phyloP scores from a whole-genome alignment of 495 filamentous ascomycete genomes.

The Penicillium salamii region DNA sequence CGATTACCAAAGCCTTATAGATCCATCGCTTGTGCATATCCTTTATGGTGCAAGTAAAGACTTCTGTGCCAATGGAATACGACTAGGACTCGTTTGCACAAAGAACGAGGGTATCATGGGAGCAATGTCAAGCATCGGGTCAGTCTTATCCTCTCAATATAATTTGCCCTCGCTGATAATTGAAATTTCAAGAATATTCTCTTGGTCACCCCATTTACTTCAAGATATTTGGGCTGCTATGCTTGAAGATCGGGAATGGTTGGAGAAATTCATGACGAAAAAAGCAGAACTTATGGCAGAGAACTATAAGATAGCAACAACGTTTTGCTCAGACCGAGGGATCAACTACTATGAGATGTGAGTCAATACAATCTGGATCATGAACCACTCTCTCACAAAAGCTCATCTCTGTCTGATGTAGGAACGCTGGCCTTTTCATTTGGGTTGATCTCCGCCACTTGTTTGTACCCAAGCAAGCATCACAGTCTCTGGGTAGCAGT shows the following conservation, averaged over 20 bases:
- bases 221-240: constrained; percentile 37
- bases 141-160: neutral
- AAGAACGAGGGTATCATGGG: constrained; percentile 32
- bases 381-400: neutral
- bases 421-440: constrained; percentile 48
- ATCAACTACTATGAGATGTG: too few relatives aligned
- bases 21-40: constrained; percentile 38
- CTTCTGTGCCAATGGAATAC: constrained; percentile 43
- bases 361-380: too few relatives aligned
- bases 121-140: constrained; percentile 28
- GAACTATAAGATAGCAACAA: too few relatives aligned
- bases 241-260: constrained; percentile 31
- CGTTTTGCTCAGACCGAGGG: too few relatives aligned
- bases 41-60: constrained; percentile 50
- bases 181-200: constrained; percentile 23
- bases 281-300: neutral
- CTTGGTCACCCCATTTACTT: constrained; percentile 33
- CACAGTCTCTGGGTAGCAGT: neutral
- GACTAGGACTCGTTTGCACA: constrained; percentile 41
- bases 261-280: constrained; percentile 25
- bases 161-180: neutral
- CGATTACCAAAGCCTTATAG: constrained; percentile 26
- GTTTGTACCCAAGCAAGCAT: constrained; percentile 6
- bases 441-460: constrained; percentile 46
- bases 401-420: constrained; percentile 22